Evolutionary conservation across 306 rosid genomes (phyloP).

Genomic region (Medicago truncatula): DNA sequence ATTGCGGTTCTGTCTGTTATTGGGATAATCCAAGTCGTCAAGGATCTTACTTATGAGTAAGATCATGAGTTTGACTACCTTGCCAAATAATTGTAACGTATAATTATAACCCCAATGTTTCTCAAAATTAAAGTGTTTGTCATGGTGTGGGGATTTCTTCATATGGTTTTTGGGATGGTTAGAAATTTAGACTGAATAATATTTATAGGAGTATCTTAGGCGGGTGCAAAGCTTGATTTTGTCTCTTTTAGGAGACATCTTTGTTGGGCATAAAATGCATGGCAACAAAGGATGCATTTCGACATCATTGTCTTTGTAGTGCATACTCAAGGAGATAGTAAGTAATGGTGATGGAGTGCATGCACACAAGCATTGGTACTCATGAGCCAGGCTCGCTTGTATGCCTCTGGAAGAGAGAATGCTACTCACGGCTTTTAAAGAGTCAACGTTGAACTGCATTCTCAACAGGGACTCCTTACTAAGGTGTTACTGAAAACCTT

Average conservation of each 20-base stretch:
- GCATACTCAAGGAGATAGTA: not conserved
- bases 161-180: not conserved
- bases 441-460: not conserved
- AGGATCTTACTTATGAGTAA: too few relatives aligned
- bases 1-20: not conserved
- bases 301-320: slow-evolving; percentile 2
- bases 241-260: slow-evolving; percentile 16
- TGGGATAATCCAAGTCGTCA: not conserved
- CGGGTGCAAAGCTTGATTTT: slow-evolving; percentile 2
- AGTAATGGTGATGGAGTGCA: slow-evolving; percentile 12
- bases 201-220: not conserved
- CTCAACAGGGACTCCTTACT: slow-evolving; percentile 6
- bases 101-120: too few relatives aligned
- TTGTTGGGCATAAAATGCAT: slow-evolving; percentile 7
- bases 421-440: not conserved
- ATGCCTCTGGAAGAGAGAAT: not conserved
- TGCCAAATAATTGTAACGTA: too few relatives aligned
- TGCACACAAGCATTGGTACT: not conserved
- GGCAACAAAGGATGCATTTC: not conserved
- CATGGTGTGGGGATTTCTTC: slow-evolving; percentile 8
- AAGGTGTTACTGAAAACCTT: slow-evolving; percentile 10
- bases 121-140: slow-evolving; percentile 14
- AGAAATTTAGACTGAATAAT: not conserved
- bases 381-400: not conserved
- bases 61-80: too few relatives aligned